Evolutionary conservation across 495 filamentous ascomycete genomes (phyloP).

Genomic region (Podospora appendiculata): DNA sequence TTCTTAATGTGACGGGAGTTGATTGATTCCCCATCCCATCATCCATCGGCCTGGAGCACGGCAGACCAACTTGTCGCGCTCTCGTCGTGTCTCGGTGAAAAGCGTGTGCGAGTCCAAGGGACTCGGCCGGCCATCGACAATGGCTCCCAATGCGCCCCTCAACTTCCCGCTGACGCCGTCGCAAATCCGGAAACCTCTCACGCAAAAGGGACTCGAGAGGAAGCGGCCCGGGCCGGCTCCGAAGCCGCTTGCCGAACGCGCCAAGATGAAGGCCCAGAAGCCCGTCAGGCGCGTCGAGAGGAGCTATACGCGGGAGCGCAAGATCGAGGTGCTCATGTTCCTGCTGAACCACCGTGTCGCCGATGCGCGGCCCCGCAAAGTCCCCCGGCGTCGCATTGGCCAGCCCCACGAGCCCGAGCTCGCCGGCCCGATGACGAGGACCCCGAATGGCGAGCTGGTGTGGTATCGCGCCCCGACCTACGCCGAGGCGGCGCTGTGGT

Average conservation of each 20-base stretch:
- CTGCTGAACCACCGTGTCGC: slow-evolving; percentile 17
- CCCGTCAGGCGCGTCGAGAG: slow-evolving; percentile 14
- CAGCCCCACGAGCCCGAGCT: slow-evolving; percentile 11
- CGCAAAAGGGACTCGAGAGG: slow-evolving; percentile 5
- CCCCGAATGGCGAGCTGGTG: slow-evolving; percentile 8
- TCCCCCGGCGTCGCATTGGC: slow-evolving; percentile 15
- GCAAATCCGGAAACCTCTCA: slow-evolving; percentile 3
- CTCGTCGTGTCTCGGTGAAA: too few relatives aligned
- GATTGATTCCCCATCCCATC: too few relatives aligned
- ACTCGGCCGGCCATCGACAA: not conserved
- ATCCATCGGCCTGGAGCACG: too few relatives aligned
- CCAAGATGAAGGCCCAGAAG: slow-evolving; percentile 10
- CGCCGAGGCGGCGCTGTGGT: slow-evolving; percentile 15
- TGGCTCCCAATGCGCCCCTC: not conserved
- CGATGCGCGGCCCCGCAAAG: slow-evolving; percentile 1
- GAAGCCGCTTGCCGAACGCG: slow-evolving; percentile 12
- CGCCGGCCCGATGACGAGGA: not conserved
- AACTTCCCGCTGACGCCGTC: not conserved
- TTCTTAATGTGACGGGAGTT: too few relatives aligned
- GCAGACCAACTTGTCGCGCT: too few relatives aligned
- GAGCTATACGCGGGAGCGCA: slow-evolving; percentile 16
- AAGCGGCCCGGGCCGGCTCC: slow-evolving; percentile 13
- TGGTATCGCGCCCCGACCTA: slow-evolving; percentile 20
- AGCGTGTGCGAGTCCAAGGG: too few relatives aligned
- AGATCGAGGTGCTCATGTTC: slow-evolving; percentile 22